A percentile compares a stretch with the other conserved stretches of the same genome.
Evolutionary conservation across 2,329 filamentous ascomycete genomes (phyloP).

Genomic region (Aspergillus pseudonomiae): DNA sequence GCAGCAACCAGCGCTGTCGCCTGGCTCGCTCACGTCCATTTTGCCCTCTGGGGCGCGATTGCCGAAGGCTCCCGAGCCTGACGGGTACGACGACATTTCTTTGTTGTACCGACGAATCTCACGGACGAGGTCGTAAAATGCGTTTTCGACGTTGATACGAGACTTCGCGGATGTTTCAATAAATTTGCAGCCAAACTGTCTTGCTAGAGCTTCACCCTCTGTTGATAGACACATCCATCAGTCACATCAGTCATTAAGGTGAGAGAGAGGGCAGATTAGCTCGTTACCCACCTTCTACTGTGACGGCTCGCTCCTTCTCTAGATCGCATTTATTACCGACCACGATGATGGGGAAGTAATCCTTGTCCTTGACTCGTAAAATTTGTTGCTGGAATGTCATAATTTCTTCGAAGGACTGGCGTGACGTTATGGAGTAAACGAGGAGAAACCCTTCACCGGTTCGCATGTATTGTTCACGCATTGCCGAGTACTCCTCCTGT

Average conservation of each 20-base stretch:
- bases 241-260: neutral
- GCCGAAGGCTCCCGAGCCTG: constrained; percentile 65
- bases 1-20: constrained; percentile 70
- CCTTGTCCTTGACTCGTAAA: constrained; percentile 97
- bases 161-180: constrained; percentile 99
- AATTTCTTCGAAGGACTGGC: constrained; percentile 98
- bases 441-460: constrained; percentile 97
- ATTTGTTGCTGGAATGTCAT: constrained; percentile 99
- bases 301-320: constrained; percentile 87
- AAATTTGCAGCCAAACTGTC: constrained; percentile 93
- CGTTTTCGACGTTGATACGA: constrained; percentile 96
- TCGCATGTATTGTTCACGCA: constrained; percentile 99
- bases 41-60: constrained; percentile 65
- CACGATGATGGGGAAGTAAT: constrained; percentile 99
- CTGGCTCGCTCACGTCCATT: constrained; percentile 72
- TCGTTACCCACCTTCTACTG: constrained; percentile 74
- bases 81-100: constrained; percentile 88
- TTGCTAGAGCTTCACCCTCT: constrained; percentile 90
- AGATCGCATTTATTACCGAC: constrained; percentile 99
- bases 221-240: constrained; percentile 22
- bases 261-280: neutral
- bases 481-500: constrained; percentile 98
- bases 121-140: constrained; percentile 97
- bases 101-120: constrained; percentile 99
- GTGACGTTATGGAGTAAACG: constrained; percentile 96